phyloP scores from a whole-genome alignment of 805 yeast species.

The Wickerhamomyces queroliae region DNA sequence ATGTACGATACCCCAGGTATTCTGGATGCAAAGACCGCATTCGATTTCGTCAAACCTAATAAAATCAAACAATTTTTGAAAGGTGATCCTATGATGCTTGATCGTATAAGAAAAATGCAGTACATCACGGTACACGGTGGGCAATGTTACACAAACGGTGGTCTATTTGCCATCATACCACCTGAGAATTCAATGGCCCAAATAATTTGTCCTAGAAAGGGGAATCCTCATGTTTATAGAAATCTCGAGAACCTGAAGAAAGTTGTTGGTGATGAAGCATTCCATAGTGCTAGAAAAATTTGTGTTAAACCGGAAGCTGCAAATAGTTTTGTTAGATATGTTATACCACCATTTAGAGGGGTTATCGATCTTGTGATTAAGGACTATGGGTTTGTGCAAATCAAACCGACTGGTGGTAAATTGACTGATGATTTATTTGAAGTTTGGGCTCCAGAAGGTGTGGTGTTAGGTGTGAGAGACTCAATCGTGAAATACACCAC shows the following conservation, averaged over 20 bases:
- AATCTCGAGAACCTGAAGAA: conserved; percentile 28
- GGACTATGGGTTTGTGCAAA: conserved; percentile 56
- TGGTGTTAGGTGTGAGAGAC: conserved; percentile 47
- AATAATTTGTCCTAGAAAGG: conserved; percentile 36
- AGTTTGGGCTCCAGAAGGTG: conserved; percentile 50
- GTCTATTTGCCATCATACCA: conserved; percentile 50
- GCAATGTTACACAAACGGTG: conserved; percentile 50
- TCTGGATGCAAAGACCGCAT: conserved; percentile 19
- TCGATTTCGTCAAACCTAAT: conserved; percentile 21
- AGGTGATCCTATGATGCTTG: conserved; percentile 25
- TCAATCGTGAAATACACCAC: conserved; percentile 39
- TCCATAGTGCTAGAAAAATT: conserved; percentile 19
- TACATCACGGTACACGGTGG: conserved; percentile 36
- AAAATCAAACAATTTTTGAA: conserved; percentile 25
- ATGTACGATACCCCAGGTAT: conserved; percentile 37
- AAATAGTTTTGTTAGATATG: conserved; percentile 34
- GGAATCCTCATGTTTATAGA: conserved; percentile 23
- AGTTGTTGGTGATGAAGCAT: conserved; percentile 20
- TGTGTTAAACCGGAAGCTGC: conserved; percentile 26
- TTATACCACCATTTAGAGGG: conserved; percentile 70
- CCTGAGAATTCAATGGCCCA: conserved; percentile 47
- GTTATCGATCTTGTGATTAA: conserved; percentile 58
- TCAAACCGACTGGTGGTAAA: conserved; percentile 53
- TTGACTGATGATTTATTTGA: conserved; percentile 32
- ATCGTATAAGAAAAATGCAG: conserved; percentile 22